Evolutionary conservation across 768 basidiomycete genomes (phyloP).

Genomic region (Boletus edulis): DNA sequence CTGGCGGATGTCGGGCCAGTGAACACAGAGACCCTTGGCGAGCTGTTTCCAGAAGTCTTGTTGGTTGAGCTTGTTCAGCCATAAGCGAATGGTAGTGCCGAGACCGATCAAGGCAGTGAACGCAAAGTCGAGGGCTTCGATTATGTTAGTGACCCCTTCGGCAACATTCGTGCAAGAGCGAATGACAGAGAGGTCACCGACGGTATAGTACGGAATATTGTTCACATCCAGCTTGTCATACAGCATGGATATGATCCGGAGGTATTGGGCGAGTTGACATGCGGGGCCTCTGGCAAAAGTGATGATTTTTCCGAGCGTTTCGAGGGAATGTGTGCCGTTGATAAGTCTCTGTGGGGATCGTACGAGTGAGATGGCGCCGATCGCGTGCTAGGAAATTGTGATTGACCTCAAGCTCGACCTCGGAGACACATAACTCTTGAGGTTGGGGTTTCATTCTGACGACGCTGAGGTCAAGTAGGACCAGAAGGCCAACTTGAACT

Average conservation of each 20-base stretch:
- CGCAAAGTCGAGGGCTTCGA: slow-evolving; percentile 9
- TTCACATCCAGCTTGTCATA: slow-evolving; percentile 18
- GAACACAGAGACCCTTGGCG: slow-evolving; percentile 6
- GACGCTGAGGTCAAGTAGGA: no score
- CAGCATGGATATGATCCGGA: slow-evolving; percentile 20
- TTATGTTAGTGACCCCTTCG: not conserved
- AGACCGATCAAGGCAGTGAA: slow-evolving; percentile 16
- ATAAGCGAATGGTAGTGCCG: slow-evolving; percentile 22
- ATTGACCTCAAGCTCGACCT: slow-evolving; percentile 22
- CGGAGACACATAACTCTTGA: not conserved
- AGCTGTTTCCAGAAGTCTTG: slow-evolving; percentile 13
- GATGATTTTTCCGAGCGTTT: slow-evolving; percentile 13
- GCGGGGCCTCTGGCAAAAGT: slow-evolving; percentile 5
- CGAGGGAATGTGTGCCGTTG: slow-evolving; percentile 9
- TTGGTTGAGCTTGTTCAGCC: slow-evolving; percentile 13
- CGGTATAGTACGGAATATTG: slow-evolving; percentile 14
- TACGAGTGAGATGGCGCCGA: not conserved
- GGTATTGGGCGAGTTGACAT: slow-evolving; percentile 20
- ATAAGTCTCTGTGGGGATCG: slow-evolving; percentile 16
- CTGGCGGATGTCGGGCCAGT: slow-evolving; percentile 25
- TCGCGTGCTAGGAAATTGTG: no score
- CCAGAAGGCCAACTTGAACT: no score
- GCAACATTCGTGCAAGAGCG: not conserved
- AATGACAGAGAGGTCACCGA: not conserved
- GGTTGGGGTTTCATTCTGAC: not conserved